phyloP scores from a whole-genome alignment of 2,329 filamentous ascomycete genomes.

The Neurospora crassa region DNA sequence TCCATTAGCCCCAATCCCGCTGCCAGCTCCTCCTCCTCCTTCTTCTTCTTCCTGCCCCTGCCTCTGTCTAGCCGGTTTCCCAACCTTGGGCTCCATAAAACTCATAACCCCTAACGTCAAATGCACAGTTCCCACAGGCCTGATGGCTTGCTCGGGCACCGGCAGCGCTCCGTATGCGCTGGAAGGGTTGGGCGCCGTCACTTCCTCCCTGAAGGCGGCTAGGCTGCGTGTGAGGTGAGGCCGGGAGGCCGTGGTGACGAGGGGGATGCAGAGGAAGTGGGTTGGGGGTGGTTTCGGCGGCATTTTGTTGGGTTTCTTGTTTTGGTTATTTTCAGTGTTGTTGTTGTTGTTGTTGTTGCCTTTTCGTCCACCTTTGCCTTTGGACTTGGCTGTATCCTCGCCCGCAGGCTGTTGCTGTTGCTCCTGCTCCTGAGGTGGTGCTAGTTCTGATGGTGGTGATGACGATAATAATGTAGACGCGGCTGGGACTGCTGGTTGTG shows the following conservation, averaged over 20 bases:
- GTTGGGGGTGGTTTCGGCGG: slow-evolving; percentile 31
- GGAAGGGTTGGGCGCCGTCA: slow-evolving; percentile 34
- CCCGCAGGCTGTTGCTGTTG: neutral
- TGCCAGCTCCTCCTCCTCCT: slow-evolving; percentile 17
- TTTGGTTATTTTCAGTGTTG: neutral
- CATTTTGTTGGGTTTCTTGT: slow-evolving; percentile 6
- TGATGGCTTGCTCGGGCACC: slow-evolving; percentile 57
- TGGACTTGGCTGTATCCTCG: neutral
- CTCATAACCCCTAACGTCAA: slow-evolving; percentile 83
- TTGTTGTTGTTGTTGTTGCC: neutral
- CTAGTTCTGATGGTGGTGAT: neutral
- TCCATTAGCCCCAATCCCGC: neutral
- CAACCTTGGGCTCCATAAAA: slow-evolving; percentile 32
- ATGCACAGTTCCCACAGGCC: slow-evolving; percentile 73
- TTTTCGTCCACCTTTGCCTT: neutral
- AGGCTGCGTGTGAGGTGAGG: slow-evolving; percentile 57
- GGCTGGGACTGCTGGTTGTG: neutral
- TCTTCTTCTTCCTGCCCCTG: too few species aligned
- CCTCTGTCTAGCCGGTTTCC: too few species aligned
- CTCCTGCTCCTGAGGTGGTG: neutral
- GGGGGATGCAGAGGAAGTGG: slow-evolving; percentile 68
- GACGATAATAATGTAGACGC: neutral
- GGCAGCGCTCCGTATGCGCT: slow-evolving; percentile 16
- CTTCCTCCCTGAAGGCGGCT: slow-evolving; percentile 49
- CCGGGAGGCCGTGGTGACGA: slow-evolving; percentile 51